These are phyloP conservation scores for Chytriomyces sp. DNA, from an alignment of 192 early-diverging fungal species.

Conservation along the genomic window DNA sequence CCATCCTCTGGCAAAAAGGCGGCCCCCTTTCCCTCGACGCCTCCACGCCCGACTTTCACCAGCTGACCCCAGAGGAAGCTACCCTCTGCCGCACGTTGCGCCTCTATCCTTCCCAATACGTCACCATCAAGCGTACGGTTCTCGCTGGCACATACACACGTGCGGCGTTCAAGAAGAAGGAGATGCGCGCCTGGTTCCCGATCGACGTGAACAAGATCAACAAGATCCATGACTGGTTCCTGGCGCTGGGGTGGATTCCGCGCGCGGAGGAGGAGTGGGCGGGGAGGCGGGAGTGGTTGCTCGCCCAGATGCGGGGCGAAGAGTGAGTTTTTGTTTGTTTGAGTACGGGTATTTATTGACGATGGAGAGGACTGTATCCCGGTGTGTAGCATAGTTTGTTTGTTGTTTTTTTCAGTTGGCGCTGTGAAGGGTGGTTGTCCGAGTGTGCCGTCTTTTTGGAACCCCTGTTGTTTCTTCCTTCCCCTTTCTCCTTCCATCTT, in stretches of 20 bases:
- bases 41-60: not conserved
- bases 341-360: too few species aligned
- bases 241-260: slow-evolving; percentile 76
- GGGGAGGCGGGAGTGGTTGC: too few species aligned
- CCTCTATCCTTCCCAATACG: slow-evolving; percentile 56
- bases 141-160: slow-evolving; percentile 11
- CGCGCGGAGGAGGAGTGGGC: not conserved
- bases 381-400: too few species aligned
- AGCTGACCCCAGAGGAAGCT: slow-evolving; percentile 63
- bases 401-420: too few species aligned
- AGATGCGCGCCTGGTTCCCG: slow-evolving; percentile 81
- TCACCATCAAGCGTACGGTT: not conserved
- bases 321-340: too few species aligned
- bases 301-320: too few species aligned
- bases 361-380: too few species aligned
- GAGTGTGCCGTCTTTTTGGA: too few species aligned
- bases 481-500: too few species aligned
- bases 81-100: slow-evolving; percentile 76
- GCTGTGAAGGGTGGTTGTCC: too few species aligned
- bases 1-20: slow-evolving; percentile 1
- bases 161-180: slow-evolving; percentile 61
- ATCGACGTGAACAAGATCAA: slow-evolving; percentile 86
- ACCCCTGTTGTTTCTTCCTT: too few species aligned
- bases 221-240: slow-evolving; percentile 85
- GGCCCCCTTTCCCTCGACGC: not conserved